Base-by-base conservation (phyloP, 1,284 basidiomycete species). In the Apiotrichum brassicae region DNA sequence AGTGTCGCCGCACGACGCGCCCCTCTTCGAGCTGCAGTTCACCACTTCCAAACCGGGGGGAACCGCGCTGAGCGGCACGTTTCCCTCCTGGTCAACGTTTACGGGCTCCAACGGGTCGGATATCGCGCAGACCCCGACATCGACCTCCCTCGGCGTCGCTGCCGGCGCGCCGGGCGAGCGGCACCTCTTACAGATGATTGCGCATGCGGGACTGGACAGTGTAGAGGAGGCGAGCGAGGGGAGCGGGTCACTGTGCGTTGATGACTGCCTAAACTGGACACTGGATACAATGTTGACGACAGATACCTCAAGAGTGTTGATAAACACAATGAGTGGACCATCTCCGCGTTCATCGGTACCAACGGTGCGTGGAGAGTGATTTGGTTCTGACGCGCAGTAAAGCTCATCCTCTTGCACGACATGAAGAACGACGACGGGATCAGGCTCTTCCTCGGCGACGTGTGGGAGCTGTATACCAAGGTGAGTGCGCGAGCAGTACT, bases 301-400 rank as follows among this genome's bases (percentile, higher is more conserved):
- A 95, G 92, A 84, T 94, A 94, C 71, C 77, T 95, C 52, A 92
- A 91, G 67, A 82, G 82, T 19, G 83, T 95, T 49, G 92, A 97
- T 78, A 87, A 85, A 74, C 93, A 95, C 76, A 95, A 97, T 66
- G 93, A 97, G 68, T 97, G 93, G 92, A 91, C 82, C 2, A 83
- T 95, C 19, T 95, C 92, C 9, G 90, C 87, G 25, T 97, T 94
- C 73, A 78, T 95, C 16, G 94, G 92, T 1, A 84, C 90, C 3
- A 87, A 86, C 57, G 94, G 92, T 95, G 73, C 76, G 88, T 75
- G 14, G n/a, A n/a, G n/a, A n/a, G n/a, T n/a, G n/a, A n/a, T n/a
- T n/a, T n/a, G n/a, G n/a, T n/a, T n/a, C n/a, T 25, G 6, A 22
- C 22, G 18, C 18, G 11, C 33, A 48, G 68, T 68, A 53, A 94